Conservation (phyloP, 306 rosid species). For the Quercus suber region DNA sequence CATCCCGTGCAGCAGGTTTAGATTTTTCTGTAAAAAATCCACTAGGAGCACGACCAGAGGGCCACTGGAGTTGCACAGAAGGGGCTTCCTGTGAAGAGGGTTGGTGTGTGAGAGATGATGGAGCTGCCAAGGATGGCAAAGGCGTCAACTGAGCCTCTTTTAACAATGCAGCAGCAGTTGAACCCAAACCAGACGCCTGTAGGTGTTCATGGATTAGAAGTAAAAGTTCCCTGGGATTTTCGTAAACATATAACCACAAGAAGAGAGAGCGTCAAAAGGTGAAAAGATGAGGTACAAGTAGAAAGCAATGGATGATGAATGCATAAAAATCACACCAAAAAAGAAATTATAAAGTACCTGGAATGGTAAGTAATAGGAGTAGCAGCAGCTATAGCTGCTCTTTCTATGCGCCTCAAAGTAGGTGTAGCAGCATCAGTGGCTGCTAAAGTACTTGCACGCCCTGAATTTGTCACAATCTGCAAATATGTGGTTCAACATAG, state of each 20-base stretch:
- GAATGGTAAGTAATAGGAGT: constrained; percentile 96
- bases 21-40: constrained; percentile 71
- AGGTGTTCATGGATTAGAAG: constrained; percentile 93
- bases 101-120: constrained; percentile 68
- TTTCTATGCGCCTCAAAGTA: constrained; percentile 97
- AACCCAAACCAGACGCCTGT: constrained; percentile 81
- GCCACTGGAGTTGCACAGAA: constrained; percentile 73
- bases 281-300: neutral
- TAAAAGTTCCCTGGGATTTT: constrained; percentile 77
- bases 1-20: constrained; percentile 50
- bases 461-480: constrained; percentile 96
- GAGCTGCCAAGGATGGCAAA: constrained; percentile 70
- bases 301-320: neutral
- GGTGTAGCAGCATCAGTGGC: constrained; percentile 99
- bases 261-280: constrained; percentile 19
- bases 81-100: constrained; percentile 66
- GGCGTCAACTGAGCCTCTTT: constrained; percentile 97
- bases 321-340: neutral
- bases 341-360: constrained; percentile 48
- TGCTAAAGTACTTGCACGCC: constrained; percentile 94
- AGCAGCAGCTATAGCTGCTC: constrained; percentile 99
- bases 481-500: constrained; percentile 10
- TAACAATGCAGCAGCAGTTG: constrained; percentile 67
- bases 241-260: constrained; percentile 9
- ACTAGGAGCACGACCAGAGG: constrained; percentile 66